Evolutionary conservation across 1,284 basidiomycete genomes (phyloP).

Genomic region (Cryptococcus sp.): DNA sequence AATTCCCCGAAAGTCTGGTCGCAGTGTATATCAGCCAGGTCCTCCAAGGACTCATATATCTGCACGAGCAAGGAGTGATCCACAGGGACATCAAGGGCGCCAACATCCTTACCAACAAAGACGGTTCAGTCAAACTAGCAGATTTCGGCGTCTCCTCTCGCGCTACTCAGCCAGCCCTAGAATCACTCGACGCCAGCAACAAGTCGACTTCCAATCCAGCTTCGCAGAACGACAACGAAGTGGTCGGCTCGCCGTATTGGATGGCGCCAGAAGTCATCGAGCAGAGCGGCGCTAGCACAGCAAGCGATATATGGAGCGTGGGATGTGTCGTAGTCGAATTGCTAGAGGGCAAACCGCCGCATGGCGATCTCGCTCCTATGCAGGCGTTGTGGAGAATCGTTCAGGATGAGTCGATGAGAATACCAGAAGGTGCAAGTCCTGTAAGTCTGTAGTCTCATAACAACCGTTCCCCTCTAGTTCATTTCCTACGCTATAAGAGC

Average conservation of each 20-base stretch:
- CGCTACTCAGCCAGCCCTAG: slow-evolving; percentile 48
- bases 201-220: background rate
- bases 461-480: too few species aligned
- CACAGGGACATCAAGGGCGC: slow-evolving; percentile 99
- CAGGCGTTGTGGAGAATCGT: slow-evolving; percentile 97
- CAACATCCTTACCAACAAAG: slow-evolving; percentile 96
- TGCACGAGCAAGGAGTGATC: slow-evolving; percentile 96
- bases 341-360: slow-evolving; percentile 92
- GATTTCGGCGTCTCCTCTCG: slow-evolving; percentile 84
- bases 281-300: slow-evolving; percentile 92
- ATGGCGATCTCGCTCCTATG: slow-evolving; percentile 95
- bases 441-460: slow-evolving; percentile 39
- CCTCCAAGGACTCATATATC: slow-evolving; percentile 86
- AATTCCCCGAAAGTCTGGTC: slow-evolving; percentile 95
- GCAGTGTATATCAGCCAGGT: slow-evolving; percentile 92
- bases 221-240: slow-evolving; percentile 62
- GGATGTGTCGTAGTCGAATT: slow-evolving; percentile 97
- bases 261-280: slow-evolving; percentile 99
- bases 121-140: slow-evolving; percentile 92
- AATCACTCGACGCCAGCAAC: background rate
- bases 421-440: slow-evolving; percentile 87
- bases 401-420: slow-evolving; percentile 92
- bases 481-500: too few species aligned
- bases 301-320: slow-evolving; percentile 96
- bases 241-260: slow-evolving; percentile 97